Evolutionary conservation across 129 eudicot species (phyloP), one percentile per base, ranked within the genome.

Genomic region (Calendula officinalis): DNA sequence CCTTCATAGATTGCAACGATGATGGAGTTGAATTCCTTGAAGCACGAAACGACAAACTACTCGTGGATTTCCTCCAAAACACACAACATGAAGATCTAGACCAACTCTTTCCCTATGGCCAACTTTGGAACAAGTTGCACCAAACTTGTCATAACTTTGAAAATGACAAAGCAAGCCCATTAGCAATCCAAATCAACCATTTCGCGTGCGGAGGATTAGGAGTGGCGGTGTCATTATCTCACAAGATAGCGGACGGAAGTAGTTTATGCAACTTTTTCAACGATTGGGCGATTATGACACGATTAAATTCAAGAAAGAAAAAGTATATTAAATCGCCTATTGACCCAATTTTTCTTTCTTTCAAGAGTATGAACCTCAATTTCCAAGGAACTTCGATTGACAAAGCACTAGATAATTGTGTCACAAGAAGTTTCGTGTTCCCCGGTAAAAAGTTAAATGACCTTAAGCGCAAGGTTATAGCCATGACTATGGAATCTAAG

Each of bases 231-330:
- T 51, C 56, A 0, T 41, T 72, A 4, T 37, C 69, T 15, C 70
- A 71, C 63, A 71, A 27, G 76, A 3, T 71, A 7, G 76, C 54
- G 10, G 76, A 71, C 14, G 76, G 44, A 51, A 49, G 62, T 9
- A 62, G 46, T 32, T 3, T 51, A 4, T 40, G 22, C 2, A 41
- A 60, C 34, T 71, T 71, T 42, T 3, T 71, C 5, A 49, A 59
- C 5, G 33, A 71, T 32, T 71, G 69, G 76, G 60, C 69, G 3
- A 53, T 10, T 39, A 36, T 40, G 62, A 62, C 68, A 60, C 60
- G 53, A 38, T 49, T 13, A 12, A 8, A 7, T 14, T 4, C 68
- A 32, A 2, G 2, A 4, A 60, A 15, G 8, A 33, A 50, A 27
- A 39, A 38, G 8, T 6, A 35, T 62, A n/a, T 45, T 0, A 15